Evolutionary conservation across 441 rosid genomes (phyloP), one percentile per base, ranked within the genome.

Genomic region (Oxalis stricta): DNA sequence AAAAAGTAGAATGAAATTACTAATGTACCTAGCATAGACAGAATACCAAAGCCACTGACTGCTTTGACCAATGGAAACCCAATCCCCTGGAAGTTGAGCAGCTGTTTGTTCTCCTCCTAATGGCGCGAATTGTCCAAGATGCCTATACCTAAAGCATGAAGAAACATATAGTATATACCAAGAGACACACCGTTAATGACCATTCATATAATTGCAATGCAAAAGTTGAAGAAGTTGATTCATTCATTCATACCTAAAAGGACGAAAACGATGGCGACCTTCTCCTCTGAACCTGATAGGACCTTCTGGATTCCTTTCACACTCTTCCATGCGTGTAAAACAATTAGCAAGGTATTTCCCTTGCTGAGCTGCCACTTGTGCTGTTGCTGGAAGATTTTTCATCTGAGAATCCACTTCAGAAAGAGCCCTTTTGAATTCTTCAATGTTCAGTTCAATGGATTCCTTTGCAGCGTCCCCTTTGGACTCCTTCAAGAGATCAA

Each of bases 281-380:
- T 74, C 75, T 67, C 72, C 94, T 63, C 94, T 79, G 72, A 86
- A 77, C 62, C 96, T 73, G 33, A 84, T 44, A 41, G 99, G 99
- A 18, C 99, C 99, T 77, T 92, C 92, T 6, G 99, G 96, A 48
- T 73, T 62, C 52, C 60, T 64, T 59, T 75, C 93, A n/a, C 86
- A 76, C 34, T 70, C 72, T 54, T 79, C 96, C 92, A 84, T 92
- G 1, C 96, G 84, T 54, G 84, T 85, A 58, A 92, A 92, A 62
- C 99, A 92, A 41, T 64, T 76, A 8, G 96, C 96, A 26, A 92
- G 88, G 70, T 92, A 92, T 1, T 63, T 14, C 13, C 96, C 99
- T 68, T 86, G 94, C 66, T 92, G 96, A 24, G 89, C 75, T 31
- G 99, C 99, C 40, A 92, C 96, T 94, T 91, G 99, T 3, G 99